These are phyloP conservation scores for Amborella trichopoda DNA, from an alignment of 164 flowering plant genomes.

Conservation along the genomic window DNA sequence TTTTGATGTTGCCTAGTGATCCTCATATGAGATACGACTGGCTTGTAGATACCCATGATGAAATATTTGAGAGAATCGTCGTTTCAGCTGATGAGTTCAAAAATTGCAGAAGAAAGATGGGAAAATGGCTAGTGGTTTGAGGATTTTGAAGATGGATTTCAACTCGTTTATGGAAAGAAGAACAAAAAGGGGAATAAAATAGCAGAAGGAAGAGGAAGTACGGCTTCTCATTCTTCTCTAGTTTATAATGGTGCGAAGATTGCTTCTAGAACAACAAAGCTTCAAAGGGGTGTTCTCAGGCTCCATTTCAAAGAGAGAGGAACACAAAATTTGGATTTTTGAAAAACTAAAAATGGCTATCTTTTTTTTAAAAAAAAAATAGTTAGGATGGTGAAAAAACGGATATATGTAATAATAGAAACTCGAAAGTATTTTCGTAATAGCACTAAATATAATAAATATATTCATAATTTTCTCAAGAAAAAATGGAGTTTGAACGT, in stretches of 20 bases:
- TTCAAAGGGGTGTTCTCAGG: slow-evolving; percentile 27
- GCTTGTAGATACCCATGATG: slow-evolving; percentile 64
- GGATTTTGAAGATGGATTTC: slow-evolving; percentile 46
- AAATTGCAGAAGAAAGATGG: slow-evolving; percentile 21
- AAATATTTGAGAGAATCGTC: slow-evolving; percentile 54
- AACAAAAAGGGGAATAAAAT: slow-evolving; percentile 20
- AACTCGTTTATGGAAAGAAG: slow-evolving; percentile 67
- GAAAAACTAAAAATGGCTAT: too few relatives aligned
- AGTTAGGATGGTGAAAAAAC: too few relatives aligned
- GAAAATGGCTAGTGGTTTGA: slow-evolving; percentile 25
- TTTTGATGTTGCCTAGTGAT: slow-evolving; percentile 24
- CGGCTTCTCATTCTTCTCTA: slow-evolving; percentile 5
- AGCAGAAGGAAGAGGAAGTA: neutral
- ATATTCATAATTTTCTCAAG: too few relatives aligned
- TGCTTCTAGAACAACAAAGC: slow-evolving; percentile 37
- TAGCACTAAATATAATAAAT: too few relatives aligned
- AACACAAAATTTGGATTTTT: too few relatives aligned
- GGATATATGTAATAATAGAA: too few relatives aligned
- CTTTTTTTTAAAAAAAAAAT: too few relatives aligned
- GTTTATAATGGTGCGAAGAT: slow-evolving; percentile 32
- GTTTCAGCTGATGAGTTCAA: slow-evolving; percentile 56
- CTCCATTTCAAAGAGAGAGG: slow-evolving; percentile 96
- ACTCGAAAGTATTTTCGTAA: too few relatives aligned
- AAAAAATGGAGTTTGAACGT: too few relatives aligned
- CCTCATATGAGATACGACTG: slow-evolving; percentile 49